Conservation (phyloP, 345 rosid species). For the Punica granatum region DNA sequence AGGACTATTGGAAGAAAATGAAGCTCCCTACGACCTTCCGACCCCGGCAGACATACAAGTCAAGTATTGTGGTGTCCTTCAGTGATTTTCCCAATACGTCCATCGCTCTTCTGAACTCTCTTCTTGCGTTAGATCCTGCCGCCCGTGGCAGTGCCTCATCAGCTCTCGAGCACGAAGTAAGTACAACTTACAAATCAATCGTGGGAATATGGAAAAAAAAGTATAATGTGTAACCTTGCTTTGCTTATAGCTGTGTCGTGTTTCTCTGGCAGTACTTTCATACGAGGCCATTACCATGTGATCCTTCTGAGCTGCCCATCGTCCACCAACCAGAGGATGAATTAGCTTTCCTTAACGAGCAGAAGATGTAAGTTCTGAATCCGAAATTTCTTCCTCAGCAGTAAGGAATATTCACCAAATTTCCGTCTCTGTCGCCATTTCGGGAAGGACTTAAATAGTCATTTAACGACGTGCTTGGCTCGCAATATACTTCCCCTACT, state of each 20-base stretch:
- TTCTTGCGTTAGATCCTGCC: conserved; percentile 54
- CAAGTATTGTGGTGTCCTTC: conserved; percentile 29
- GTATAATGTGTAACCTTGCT: neutral
- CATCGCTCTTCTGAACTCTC: conserved; percentile 41
- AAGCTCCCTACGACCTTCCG: conserved; percentile 53
- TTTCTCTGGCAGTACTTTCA: conserved; percentile 40
- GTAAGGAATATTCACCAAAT: too few relatives aligned
- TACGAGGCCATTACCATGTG: conserved; percentile 43
- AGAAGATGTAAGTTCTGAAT: conserved; percentile 28
- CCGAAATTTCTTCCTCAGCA: neutral
- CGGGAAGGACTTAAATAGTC: too few relatives aligned
- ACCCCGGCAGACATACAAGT: conserved; percentile 37
- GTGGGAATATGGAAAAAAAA: too few relatives aligned
- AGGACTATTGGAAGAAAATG: conserved; percentile 78
- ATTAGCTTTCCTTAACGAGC: conserved; percentile 17
- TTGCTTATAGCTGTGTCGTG: neutral
- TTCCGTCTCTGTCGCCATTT: too few relatives aligned
- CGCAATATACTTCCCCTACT: too few relatives aligned
- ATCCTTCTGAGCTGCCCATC: conserved; percentile 47
- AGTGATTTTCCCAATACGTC: conserved; percentile 39
- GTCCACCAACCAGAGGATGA: conserved; percentile 34
- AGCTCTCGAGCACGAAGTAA: conserved; percentile 41
- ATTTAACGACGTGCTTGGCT: too few relatives aligned
- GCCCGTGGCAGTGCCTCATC: conserved; percentile 40
- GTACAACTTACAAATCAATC: neutral